Percentiles rank a stretch among this genome's conserved stretches.
These are phyloP conservation scores for Raffaelea albimanens DNA, from an alignment of 2,329 filamentous ascomycete species.

Conservation along the genomic window DNA sequence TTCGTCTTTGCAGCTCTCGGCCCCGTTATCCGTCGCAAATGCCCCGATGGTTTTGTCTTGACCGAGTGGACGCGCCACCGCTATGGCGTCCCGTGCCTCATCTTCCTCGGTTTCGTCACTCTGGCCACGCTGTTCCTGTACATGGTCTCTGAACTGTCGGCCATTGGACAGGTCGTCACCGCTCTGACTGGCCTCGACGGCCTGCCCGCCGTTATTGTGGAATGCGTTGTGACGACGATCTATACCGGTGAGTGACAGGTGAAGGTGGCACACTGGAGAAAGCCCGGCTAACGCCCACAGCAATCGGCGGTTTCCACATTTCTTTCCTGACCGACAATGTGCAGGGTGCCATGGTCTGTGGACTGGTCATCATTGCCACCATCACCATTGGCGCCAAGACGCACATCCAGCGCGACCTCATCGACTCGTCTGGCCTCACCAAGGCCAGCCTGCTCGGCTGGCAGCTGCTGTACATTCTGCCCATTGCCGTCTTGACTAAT, in stretches of 20 bases:
- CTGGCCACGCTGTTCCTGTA: conserved; percentile 76
- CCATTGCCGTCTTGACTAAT: conserved; percentile 72
- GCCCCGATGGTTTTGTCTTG: conserved; percentile 73
- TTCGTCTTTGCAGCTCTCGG: conserved; percentile 66
- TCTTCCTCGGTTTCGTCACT: conserved; percentile 70
- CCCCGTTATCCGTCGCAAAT: conserved; percentile 69
- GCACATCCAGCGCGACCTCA: conserved; percentile 58
- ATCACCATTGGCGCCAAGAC: conserved; percentile 71
- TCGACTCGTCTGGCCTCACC: conserved; percentile 60
- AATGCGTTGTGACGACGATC: conserved; percentile 69
- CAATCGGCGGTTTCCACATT: conserved; percentile 72
- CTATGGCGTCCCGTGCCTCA: conserved; percentile 58
- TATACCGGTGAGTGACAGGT: conserved; percentile 57
- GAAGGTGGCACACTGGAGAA: too few relatives aligned
- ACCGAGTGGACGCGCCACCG: conserved; percentile 78
- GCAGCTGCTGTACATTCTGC: conserved; percentile 79
- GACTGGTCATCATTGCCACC: conserved; percentile 64
- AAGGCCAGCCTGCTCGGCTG: conserved; percentile 64
- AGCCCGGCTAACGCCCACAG: conserved; percentile 25
- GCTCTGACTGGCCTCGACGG: conserved; percentile 66
- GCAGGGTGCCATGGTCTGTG: conserved; percentile 69
- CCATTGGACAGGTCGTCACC: conserved; percentile 68
- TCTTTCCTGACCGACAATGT: conserved; percentile 79
- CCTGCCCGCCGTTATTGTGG: conserved; percentile 66
- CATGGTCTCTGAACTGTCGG: conserved; percentile 78